Conservation (phyloP, 305 asterid species). For the Solanum hybrid region DNA sequence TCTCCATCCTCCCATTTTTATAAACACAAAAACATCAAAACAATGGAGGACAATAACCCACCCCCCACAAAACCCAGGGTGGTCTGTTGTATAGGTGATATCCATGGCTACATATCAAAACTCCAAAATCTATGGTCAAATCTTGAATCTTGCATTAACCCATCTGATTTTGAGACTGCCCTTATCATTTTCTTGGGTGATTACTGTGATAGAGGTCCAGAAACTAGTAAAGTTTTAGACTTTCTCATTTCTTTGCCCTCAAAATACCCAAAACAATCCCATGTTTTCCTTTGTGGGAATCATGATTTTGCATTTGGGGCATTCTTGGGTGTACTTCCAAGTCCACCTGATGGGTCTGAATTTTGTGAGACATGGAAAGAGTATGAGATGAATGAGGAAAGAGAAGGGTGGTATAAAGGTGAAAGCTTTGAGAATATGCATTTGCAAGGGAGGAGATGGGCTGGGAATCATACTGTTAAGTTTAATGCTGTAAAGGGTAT, state of each 20-base stretch:
- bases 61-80: constrained; percentile 29
- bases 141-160: constrained; percentile 40
- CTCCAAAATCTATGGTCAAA: constrained; percentile 69
- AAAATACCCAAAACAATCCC: constrained; percentile 70
- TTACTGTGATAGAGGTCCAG: constrained; percentile 82
- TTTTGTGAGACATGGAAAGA: constrained; percentile 79
- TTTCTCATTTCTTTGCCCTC: constrained; percentile 64
- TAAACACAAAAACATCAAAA: neutral
- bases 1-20: neutral
- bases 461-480: constrained; percentile 55
- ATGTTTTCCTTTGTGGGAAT: constrained; percentile 78
- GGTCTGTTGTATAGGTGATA: constrained; percentile 68
- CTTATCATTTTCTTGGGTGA: constrained; percentile 76
- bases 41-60: neutral
- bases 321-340: constrained; percentile 66
- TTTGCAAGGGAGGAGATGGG: constrained; percentile 93
- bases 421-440: constrained; percentile 81
- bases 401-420: constrained; percentile 82
- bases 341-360: constrained; percentile 59
- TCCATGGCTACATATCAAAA: constrained; percentile 67
- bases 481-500: constrained; percentile 49
- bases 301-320: constrained; percentile 80
- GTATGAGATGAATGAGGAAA: constrained; percentile 62
- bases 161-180: constrained; percentile 60
- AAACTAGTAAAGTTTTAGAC: constrained; percentile 49